Base-by-base conservation (phyloP, 495 filamentous ascomycete genomes). In the Cairneyella variabilis region DNA sequence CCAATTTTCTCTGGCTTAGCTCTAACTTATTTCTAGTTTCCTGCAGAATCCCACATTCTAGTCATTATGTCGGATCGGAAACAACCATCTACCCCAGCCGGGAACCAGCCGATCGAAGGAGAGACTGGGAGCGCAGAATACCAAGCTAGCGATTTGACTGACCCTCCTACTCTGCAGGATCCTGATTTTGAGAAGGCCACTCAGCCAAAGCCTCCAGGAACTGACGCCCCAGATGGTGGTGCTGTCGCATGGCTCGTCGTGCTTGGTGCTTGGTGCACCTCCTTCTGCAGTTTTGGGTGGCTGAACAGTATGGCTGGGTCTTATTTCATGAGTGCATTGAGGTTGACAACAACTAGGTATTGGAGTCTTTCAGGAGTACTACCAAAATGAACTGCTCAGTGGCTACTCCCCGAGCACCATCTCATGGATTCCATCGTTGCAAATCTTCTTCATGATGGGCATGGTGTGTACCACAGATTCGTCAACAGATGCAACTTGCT, bases 281-380 rank as follows among this genome's bases (percentile, higher is more conserved):
- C 14, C 8, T 34, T 34, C 14, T 34, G 30, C 30, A 34, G 30
- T 34, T 34, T 34, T 14, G 30, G 30, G 14, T 34, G 30, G 30
- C 8, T 34, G 8, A 34, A 34, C 30, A 34, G 30, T 34, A 34
- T 14, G 30, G n/a, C n/a, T n/a, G n/a, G n/a, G n/a, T n/a, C n/a
- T n/a, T n/a, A n/a, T n/a, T n/a, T n/a, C n/a, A n/a, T n/a, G n/a
- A n/a, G n/a, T n/a, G n/a, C n/a, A n/a, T n/a, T n/a, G n/a, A n/a
- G 72, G 61, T 75, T 38, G 74, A 71, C 54, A 69, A 72, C 72
- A 66, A 1, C 20, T 10, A 65, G 61, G 71, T 49, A 77, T 85
- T 36, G 83, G 82, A 25, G 66, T 80, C 23, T 83, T 83, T 54
- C 78, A 83, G 54, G 65, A 66, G 18, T 79, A 83, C 51, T 84